These are phyloP conservation scores for Cryomyces minteri DNA, from an alignment of 495 filamentous ascomycete species.

Conservation along the genomic window DNA sequence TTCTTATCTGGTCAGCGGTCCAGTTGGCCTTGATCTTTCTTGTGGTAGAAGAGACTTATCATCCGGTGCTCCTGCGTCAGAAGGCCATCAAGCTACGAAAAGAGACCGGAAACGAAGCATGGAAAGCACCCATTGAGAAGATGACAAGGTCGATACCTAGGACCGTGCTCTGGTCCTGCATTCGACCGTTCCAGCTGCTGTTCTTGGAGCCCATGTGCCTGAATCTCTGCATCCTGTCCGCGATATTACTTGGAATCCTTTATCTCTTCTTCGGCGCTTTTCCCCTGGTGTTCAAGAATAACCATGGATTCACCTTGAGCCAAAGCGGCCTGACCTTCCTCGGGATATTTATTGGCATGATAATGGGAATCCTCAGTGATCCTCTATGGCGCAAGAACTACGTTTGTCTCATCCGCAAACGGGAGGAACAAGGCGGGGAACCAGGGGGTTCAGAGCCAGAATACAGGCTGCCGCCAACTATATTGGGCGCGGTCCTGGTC, in stretches of 20 bases:
- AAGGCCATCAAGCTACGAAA: conserved; percentile 57
- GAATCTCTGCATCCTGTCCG: conserved; percentile 68
- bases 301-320: conserved; percentile 65
- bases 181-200: conserved; percentile 70
- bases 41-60: conserved; percentile 85
- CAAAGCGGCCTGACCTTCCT: conserved; percentile 69
- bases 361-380: conserved; percentile 47
- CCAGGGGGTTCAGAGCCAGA: conserved; percentile 58
- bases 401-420: conserved; percentile 37
- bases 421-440: conserved; percentile 31
- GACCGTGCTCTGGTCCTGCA: conserved; percentile 51
- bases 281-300: conserved; percentile 57
- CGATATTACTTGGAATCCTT: conserved; percentile 69
- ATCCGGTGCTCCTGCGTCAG: conserved; percentile 50
- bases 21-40: conserved; percentile 43
- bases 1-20: conserved; percentile 62
- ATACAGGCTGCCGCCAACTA: conserved; percentile 68
- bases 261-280: conserved; percentile 97
- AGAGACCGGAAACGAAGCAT: conserved; percentile 59
- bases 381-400: conserved; percentile 63
- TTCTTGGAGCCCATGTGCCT: conserved; percentile 62
- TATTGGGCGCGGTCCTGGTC: conserved; percentile 57
- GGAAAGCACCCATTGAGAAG: conserved; percentile 68
- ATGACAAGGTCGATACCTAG: conserved; percentile 46
- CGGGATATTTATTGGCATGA: conserved; percentile 55